Evolutionary conservation across 2,329 filamentous ascomycete species (phyloP).

Genomic region (Botryosphaeria dothidea): DNA sequence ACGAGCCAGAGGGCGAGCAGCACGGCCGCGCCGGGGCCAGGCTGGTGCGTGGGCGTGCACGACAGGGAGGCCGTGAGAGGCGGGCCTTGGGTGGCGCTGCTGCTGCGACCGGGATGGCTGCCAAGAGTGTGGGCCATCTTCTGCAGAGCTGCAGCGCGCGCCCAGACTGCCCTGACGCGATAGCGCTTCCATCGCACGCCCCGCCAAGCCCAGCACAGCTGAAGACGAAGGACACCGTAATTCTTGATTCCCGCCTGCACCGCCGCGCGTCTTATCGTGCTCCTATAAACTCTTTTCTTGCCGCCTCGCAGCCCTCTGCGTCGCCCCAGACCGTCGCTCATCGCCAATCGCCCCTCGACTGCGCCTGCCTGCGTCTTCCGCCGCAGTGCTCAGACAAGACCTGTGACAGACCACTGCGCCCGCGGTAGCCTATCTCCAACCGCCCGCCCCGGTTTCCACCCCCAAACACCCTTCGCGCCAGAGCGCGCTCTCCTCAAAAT

Average conservation of each 20-base stretch:
- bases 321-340: too few species aligned
- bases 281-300: constrained; percentile 3
- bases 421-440: not conserved
- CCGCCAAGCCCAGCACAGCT: constrained; percentile 8
- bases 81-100: not conserved
- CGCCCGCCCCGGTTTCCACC: constrained; percentile 35
- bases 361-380: not conserved
- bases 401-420: not conserved
- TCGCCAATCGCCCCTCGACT: not conserved
- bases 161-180: constrained; percentile 3
- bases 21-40: too few species aligned
- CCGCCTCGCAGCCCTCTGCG: not conserved
- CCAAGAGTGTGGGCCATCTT: not conserved
- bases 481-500: constrained; percentile 34
- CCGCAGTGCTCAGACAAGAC: not conserved
- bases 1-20: not conserved
- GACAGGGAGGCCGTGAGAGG: not conserved
- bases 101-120: not conserved
- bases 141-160: not conserved
- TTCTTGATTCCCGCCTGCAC: not conserved
- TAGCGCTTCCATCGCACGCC: not conserved
- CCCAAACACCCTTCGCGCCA: constrained; percentile 43
- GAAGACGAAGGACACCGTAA: not conserved
- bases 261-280: not conserved
- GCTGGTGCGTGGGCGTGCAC: not conserved